Evolutionary conservation across 225 moss, liverwort and hornwort genomes (phyloP).

Genomic region (Climacium dendroides): DNA sequence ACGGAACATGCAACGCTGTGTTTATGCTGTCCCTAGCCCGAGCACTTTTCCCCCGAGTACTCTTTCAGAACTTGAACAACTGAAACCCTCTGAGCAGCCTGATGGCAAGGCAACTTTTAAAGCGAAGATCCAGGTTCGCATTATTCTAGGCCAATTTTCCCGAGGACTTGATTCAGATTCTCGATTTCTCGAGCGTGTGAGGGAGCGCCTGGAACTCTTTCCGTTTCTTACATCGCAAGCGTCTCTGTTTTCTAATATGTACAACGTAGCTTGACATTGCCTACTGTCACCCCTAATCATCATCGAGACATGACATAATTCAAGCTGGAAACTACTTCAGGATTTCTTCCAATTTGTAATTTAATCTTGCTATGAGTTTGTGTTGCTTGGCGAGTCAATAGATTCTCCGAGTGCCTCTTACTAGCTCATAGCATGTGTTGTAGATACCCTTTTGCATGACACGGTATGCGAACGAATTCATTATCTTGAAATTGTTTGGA

Average conservation of each 20-base stretch:
- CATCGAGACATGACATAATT: not conserved
- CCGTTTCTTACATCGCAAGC: not conserved
- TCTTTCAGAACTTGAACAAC: constrained; percentile 57
- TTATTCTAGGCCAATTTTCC: not conserved
- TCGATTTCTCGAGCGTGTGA: not conserved
- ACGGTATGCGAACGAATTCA: not conserved
- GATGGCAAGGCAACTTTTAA: constrained; percentile 23
- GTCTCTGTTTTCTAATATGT: not conserved
- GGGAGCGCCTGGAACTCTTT: not conserved
- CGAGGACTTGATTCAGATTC: not conserved
- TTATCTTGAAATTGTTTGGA: not conserved
- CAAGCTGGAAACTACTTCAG: not conserved
- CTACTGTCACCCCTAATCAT: not conserved
- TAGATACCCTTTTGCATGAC: not conserved
- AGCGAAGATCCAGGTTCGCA: constrained; percentile 64
- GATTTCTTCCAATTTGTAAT: not conserved
- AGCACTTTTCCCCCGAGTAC: constrained; percentile 38
- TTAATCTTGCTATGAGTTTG: not conserved
- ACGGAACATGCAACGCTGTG: constrained; percentile 72
- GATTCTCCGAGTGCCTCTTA: not conserved
- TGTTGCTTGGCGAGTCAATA: not conserved
- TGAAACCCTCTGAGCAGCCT: constrained; percentile 35
- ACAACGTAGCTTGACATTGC: not conserved
- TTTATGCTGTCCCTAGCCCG: constrained; percentile 74
- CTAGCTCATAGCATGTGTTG: not conserved